Conservation (phyloP, 2,329 filamentous ascomycete genomes). For the Pyricularia pennisetigena region DNA sequence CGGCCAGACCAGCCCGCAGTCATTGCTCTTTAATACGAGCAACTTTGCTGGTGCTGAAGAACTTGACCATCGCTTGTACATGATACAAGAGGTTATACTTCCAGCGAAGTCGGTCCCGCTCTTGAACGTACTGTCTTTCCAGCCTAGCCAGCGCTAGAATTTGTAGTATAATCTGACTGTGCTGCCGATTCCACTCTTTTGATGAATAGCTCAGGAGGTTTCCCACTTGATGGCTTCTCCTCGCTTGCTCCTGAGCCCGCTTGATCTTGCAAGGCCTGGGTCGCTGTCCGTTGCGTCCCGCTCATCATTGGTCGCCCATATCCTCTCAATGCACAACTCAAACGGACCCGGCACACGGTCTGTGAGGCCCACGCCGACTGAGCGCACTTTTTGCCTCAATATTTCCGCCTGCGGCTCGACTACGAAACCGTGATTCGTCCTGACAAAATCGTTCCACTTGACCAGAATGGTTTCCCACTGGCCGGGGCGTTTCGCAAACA, state of each 20-base stretch:
- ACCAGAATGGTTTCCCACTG: constrained; percentile 95
- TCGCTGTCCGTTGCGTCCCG: constrained; percentile 22
- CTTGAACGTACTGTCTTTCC: neutral
- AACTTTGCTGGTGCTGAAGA: too few species aligned
- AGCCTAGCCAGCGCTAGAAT: neutral
- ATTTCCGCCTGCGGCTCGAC: constrained; percentile 91
- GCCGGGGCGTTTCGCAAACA: constrained; percentile 69
- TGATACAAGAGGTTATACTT: neutral
- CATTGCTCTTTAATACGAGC: neutral
- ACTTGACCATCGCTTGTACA: too few species aligned
- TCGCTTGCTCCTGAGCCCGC: constrained; percentile 28
- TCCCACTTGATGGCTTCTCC: constrained; percentile 31
- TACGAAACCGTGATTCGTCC: constrained; percentile 86
- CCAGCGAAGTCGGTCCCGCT: neutral
- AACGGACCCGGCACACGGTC: constrained; percentile 85
- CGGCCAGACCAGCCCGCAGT: neutral
- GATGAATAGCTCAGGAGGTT: neutral
- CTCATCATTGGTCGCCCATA: constrained; percentile 79
- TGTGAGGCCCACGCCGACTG: constrained; percentile 78
- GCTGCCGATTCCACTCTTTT: neutral
- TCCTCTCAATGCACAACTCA: constrained; percentile 71
- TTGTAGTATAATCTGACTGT: neutral
- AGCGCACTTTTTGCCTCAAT: constrained; percentile 74
- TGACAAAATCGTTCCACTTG: constrained; percentile 84
- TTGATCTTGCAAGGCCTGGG: constrained; percentile 16